Percentiles rank a stretch among this genome's conserved stretches.
These are phyloP conservation scores for Allium cepa DNA, from an alignment of 106 monocot genomes.

Conservation along the genomic window DNA sequence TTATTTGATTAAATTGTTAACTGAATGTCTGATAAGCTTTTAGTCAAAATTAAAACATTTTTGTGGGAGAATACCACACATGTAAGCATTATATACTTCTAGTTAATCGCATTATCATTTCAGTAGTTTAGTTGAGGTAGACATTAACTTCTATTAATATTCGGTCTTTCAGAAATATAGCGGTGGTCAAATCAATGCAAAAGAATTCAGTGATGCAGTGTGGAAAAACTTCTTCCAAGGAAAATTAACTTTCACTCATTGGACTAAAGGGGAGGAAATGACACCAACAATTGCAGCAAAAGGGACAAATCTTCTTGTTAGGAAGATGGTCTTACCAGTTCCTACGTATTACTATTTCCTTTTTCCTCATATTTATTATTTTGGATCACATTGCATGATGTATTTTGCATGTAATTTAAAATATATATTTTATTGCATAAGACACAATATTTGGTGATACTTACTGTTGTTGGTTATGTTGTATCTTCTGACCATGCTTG, in stretches of 20 bases:
- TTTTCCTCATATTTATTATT: background rate
- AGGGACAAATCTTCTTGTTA: conserved; percentile 70
- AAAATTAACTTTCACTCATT: conserved; percentile 74
- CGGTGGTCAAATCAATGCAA: conserved; percentile 70
- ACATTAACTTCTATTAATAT: no score
- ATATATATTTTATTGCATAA: no score
- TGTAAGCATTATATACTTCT: no score
- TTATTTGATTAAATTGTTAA: no score
- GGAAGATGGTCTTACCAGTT: conserved; percentile 62
- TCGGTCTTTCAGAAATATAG: conserved; percentile 50
- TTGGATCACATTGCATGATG: background rate
- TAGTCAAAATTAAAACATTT: no score
- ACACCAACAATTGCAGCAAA: conserved; percentile 41
- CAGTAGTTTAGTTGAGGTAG: no score
- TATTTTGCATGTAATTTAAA: background rate
- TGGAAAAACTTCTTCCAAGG: conserved; percentile 90
- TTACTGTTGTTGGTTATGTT: no score
- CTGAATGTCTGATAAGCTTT: no score
- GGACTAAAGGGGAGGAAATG: conserved; percentile 75
- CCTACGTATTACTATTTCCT: conserved; percentile 40
- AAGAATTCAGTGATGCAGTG: conserved; percentile 56
- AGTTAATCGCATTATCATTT: no score
- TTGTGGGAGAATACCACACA: no score
- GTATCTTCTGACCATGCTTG: no score
- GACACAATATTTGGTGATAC: no score